Base-by-base conservation (phyloP, 2,329 filamentous ascomycete genomes). In the Plenodomus lindquistii region DNA sequence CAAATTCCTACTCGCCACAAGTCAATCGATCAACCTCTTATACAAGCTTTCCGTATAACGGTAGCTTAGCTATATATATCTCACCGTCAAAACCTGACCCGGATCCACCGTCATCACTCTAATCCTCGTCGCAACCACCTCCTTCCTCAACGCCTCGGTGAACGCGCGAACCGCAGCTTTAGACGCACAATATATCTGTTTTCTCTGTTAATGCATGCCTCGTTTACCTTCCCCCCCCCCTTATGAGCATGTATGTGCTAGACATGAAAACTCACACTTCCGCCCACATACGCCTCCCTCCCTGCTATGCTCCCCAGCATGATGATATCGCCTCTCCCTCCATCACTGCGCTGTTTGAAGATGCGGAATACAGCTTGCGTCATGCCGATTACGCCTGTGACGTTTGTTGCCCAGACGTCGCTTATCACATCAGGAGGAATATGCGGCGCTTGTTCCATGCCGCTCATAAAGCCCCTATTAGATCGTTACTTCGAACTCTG, bases 251-350 rank as follows among this genome's bases (percentile, higher is more conserved):
- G n/a, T n/a, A n/a, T n/a, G n/a, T n/a, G n/a, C n/a, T n/a, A n/a
- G n/a, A n/a, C n/a, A n/a, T n/a, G n/a, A n/a, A n/a, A n/a, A n/a
- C n/a, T n/a, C n/a, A n/a, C n/a, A 70, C 86, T 85, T 20, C 92
- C 92, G 42, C 91, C 90, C 1, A 85, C 79, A 71, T 96, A 97
- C 10, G 89, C 82, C 62, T 96, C 91, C 37, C 91, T 83, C 21
- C 91, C 92, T n/a, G 92, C 92, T 67, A 96, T 92, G 59, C 87
- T 91, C 53, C 92, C 92, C 65, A 97, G 85, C 69, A 97, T 97
- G 77, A 99, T 96, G 70, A 99, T 92, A 70, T 97, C 93, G 62
- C 93, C 93, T n/a, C n/a, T n/a, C 37, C 82, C 79, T 48, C 17
- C 75, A 53, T 42, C 44, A 34, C 45, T 16, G 57, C 78, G 67